Base-by-base conservation (phyloP, 768 basidiomycete genomes). In the Lactarius evosmus region DNA sequence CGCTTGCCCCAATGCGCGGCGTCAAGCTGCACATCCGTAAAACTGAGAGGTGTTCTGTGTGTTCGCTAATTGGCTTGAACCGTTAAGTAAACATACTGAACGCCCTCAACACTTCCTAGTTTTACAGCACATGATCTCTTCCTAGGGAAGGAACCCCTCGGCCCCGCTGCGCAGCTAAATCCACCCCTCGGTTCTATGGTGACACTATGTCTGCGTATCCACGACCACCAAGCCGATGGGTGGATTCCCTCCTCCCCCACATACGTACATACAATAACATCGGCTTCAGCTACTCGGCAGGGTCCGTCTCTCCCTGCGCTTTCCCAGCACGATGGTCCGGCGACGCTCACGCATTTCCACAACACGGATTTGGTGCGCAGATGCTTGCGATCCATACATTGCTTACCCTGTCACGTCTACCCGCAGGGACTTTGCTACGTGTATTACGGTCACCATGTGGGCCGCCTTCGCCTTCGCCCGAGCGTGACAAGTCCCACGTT, bases 391-490 rank as follows among this genome's bases (percentile, higher is more conserved):
- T 64, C 65, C 68, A 38, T 51, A 51, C 4, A 40, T 69, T 12
- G 60, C 67, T 5, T 67, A 66, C 49, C 61, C 63, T 16, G 40
- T 68, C 38, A 69, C 59, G 9, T 67, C 66, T 7, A 32, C 49
- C 9, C 44, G 38, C 36, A 32, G 40, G 11, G 67, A 61, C 32
- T 40, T 61, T 27, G 34, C n/a, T 6, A 36, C 56, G 25, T 61
- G 64, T 56, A 41, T 67, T 29, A 68, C 66, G 29, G 62, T 67
- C 36, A 46, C 25, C 66, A 60, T 8, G 55, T 62, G 68, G 60
- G 60, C 22, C 34, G 33, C 4, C 62, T 59, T 7, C 34, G 33
- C 4, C 62, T 59, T 7, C 62, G 60, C 2, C 53, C 59, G 11
- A 51, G 38, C 3, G 56, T 52, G 53, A 60, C n/a, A 7, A 2